Evolutionary conservation across 345 rosid species (phyloP), one percentile per base, ranked within the genome.

Genomic region (Ceriops tagal): DNA sequence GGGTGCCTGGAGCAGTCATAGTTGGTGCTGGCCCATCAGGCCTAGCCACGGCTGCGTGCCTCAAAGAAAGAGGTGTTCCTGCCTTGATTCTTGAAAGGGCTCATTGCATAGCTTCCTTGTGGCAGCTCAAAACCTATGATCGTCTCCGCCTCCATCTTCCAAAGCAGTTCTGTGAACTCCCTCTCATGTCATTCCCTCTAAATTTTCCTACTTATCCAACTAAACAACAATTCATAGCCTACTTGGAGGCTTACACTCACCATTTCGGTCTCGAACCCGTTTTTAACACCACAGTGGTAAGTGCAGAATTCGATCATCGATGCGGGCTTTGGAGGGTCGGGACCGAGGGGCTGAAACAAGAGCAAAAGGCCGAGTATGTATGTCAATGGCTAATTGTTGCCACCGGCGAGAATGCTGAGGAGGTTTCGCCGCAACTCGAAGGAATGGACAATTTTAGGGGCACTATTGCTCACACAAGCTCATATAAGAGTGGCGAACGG

Each of bases 141-240:
- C 96, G 98, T 68, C 96, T 93, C 53, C 80, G 92, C 21, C 89
- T 93, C 72, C 98, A 91, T 72, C 92, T 91, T n/a, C 97, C 98
- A 0, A 93, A 87, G 75, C 82, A 87, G 10, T 89, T 83, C 69
- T 92, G 97, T 59, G 83, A 87, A 73, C 93, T 92, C 52, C 97
- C 98, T 8, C 69, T 80, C 55, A 73, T 82, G 84, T 79, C 87
- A 53, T 90, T 90, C 71, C 98, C 97, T 0, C 64, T 73, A 53
- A 65, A 73, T 59, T 90, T 80, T 77, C 97, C 98, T 4, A 79
- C 87, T 20, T 92, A 89, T 73, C 96, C 97, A 19, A 79, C 92
- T 20, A 92, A 90, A 72, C 88, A 85, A 8, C 91, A 90, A 63
- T 90, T 92, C 49, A 21, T 90, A 11, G 61, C 72, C 67, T 92